A percentile compares a stretch with the other conserved stretches of the same genome.
Conservation (phyloP, 208 protist species). For the Leptomonas pyrrhocoris region DNA sequence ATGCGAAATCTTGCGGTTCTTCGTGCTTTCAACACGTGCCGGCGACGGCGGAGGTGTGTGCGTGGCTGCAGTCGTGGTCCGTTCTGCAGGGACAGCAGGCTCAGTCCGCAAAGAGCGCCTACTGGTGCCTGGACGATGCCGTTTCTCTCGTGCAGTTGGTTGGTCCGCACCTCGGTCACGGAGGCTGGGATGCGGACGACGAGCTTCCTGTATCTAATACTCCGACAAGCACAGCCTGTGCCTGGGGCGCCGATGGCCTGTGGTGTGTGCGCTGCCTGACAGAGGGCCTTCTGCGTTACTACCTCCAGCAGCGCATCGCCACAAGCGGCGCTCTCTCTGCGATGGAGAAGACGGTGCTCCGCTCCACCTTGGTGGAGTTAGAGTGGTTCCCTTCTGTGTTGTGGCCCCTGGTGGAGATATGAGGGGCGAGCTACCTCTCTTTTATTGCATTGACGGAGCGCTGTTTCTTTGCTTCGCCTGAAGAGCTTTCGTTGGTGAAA, state of each 20-base stretch:
- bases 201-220: background rate
- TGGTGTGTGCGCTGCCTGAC: constrained; percentile 37
- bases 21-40: background rate
- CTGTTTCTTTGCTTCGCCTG: too few species aligned
- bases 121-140: constrained; percentile 42
- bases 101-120: background rate
- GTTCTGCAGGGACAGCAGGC: background rate
- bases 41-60: constrained; percentile 18
- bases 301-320: constrained; percentile 24
- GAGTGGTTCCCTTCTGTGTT: constrained; percentile 27
- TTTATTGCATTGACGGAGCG: too few species aligned
- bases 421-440: background rate
- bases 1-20: background rate
- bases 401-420: constrained; percentile 26
- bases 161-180: constrained; percentile 7
- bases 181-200: background rate
- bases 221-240: background rate
- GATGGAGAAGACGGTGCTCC: constrained; percentile 35
- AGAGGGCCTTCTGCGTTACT: constrained; percentile 32
- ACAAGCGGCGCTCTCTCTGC: constrained; percentile 10
- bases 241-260: constrained; percentile 3
- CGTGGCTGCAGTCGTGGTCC: constrained; percentile 30
- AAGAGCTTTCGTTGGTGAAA: too few species aligned
- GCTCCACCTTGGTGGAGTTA: constrained; percentile 31
- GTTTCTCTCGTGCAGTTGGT: constrained; percentile 44